Conservation (phyloP, 2,329 filamentous ascomycete species). For the Nemania sp. region DNA sequence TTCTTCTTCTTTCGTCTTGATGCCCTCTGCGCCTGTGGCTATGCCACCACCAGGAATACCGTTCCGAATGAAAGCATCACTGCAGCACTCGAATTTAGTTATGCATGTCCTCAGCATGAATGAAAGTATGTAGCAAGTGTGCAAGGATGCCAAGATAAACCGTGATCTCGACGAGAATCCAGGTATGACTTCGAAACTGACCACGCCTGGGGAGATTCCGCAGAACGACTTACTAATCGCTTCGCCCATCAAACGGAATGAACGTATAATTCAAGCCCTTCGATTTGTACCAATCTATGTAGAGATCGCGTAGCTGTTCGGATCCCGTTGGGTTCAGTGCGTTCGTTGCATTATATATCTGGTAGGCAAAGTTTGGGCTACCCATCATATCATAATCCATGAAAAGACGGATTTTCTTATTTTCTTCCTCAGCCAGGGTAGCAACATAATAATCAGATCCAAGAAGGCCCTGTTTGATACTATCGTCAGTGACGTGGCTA, state of each 20-base stretch:
- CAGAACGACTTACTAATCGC: slow-evolving; percentile 59
- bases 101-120: not conserved
- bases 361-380: slow-evolving; percentile 67
- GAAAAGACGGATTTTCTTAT: slow-evolving; percentile 64
- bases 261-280: slow-evolving; percentile 68
- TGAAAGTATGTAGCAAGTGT: too few species aligned
- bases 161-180: not conserved
- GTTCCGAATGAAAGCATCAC: slow-evolving; percentile 47
- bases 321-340: slow-evolving; percentile 71
- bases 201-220: too few species aligned
- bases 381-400: slow-evolving; percentile 74
- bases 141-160: too few species aligned
- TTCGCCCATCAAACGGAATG: slow-evolving; percentile 76
- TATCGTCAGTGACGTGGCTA: not conserved
- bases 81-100: not conserved
- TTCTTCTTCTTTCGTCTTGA: slow-evolving; percentile 59
- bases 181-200: not conserved
- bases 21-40: slow-evolving; percentile 65
- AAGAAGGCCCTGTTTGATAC: slow-evolving; percentile 46
- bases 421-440: slow-evolving; percentile 59
- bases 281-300: slow-evolving; percentile 66
- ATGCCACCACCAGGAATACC: slow-evolving; percentile 63
- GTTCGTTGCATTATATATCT: slow-evolving; percentile 74
- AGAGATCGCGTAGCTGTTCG: slow-evolving; percentile 68
- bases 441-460: slow-evolving; percentile 65